Conservation (phyloP, 352 stramenopile species). For the Phytophthora capsici region DNA sequence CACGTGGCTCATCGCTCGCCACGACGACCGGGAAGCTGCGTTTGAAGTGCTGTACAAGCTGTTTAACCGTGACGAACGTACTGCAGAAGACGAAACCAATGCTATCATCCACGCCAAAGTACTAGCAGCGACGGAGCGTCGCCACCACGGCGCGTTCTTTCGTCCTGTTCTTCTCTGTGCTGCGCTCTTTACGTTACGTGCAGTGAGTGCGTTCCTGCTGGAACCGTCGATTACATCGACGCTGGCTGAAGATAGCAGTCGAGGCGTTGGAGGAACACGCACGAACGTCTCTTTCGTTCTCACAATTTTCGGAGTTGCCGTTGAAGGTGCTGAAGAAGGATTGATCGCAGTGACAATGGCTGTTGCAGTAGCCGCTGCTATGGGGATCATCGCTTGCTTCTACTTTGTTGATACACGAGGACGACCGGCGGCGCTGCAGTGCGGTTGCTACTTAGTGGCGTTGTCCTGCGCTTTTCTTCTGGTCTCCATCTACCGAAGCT, state of each 20-base stretch:
- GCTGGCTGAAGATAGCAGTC: slow-evolving; percentile 27
- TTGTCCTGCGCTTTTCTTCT: slow-evolving; percentile 57
- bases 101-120: slow-evolving; percentile 76
- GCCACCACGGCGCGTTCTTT: slow-evolving; percentile 72
- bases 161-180: slow-evolving; percentile 68
- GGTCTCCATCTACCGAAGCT: slow-evolving; percentile 45
- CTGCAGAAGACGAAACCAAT: slow-evolving; percentile 75
- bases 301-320: slow-evolving; percentile 63
- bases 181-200: slow-evolving; percentile 56
- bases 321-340: slow-evolving; percentile 60
- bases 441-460: slow-evolving; percentile 63
- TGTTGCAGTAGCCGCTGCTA: slow-evolving; percentile 48
- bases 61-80: slow-evolving; percentile 53
- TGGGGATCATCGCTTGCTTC: slow-evolving; percentile 61
- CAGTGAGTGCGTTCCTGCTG: slow-evolving; percentile 54
- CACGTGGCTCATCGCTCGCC: slow-evolving; percentile 76
- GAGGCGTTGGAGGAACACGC: slow-evolving; percentile 26
- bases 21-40: slow-evolving; percentile 72
- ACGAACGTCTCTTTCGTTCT: slow-evolving; percentile 52
- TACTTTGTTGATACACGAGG: slow-evolving; percentile 76
- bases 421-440: slow-evolving; percentile 54
- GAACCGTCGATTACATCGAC: slow-evolving; percentile 62
- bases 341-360: slow-evolving; percentile 52
- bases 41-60: slow-evolving; percentile 69
- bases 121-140: slow-evolving; percentile 55